These are phyloP conservation scores for Lachancea quebecensis DNA, from an alignment of 805 yeast species.

Conservation along the genomic window DNA sequence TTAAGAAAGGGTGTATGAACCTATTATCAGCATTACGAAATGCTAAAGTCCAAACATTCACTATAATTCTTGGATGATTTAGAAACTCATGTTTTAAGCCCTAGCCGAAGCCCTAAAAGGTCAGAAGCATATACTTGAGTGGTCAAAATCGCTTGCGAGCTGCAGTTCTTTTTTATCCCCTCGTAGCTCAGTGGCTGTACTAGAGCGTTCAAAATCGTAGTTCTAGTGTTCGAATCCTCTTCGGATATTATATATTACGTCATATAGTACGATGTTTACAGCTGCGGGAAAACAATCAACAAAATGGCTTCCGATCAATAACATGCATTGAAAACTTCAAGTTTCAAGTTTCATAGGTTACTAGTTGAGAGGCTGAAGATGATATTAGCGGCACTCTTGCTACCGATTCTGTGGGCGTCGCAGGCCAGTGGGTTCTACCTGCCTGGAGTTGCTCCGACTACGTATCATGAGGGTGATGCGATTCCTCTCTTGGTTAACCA, in stretches of 20 bases:
- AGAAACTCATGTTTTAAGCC: not conserved
- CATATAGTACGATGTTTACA: not conserved
- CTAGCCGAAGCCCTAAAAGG: not conserved
- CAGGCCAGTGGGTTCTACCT: constrained; percentile 49
- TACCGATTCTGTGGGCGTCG: not conserved
- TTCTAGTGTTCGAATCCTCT: not conserved
- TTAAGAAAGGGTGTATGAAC: not conserved
- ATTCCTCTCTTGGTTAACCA: constrained; percentile 84
- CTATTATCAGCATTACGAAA: too few relatives aligned
- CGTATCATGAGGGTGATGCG: constrained; percentile 63
- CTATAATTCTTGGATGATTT: too few relatives aligned
- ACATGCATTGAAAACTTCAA: not conserved
- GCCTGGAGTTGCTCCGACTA: constrained; percentile 95
- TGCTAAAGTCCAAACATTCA: too few relatives aligned
- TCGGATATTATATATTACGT: not conserved
- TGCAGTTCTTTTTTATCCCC: not conserved
- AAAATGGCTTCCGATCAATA: not conserved
- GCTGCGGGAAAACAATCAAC: not conserved
- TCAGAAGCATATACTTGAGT: not conserved
- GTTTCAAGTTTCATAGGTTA: too few relatives aligned
- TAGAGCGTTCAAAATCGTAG: not conserved
- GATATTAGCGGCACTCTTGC: not conserved
- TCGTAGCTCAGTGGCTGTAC: not conserved
- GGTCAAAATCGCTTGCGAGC: not conserved
- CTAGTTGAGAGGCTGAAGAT: too few relatives aligned